Evolutionary conservation across 768 basidiomycete genomes (phyloP).

Genomic region (Daedaleopsis sinensis): DNA sequence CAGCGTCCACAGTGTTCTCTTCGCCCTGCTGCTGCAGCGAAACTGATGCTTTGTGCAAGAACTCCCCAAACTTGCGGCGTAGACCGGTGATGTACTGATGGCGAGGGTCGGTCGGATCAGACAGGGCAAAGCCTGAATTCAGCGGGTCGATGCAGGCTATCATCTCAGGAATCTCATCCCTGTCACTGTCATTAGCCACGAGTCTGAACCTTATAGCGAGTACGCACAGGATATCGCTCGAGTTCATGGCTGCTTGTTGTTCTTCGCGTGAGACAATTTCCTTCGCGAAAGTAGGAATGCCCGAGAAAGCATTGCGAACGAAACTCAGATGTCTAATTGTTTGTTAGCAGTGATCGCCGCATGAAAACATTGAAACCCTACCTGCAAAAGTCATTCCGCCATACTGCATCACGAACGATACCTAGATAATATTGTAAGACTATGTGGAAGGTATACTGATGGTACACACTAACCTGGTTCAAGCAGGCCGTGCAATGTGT

Average conservation of each 20-base stretch:
- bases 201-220: background rate
- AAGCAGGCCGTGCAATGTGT: constrained; percentile 57
- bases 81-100: constrained; percentile 62
- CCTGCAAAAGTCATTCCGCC: constrained; percentile 90
- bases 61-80: constrained; percentile 63
- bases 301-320: constrained; percentile 75
- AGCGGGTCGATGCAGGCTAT: constrained; percentile 65
- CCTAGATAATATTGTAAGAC: constrained; percentile 32
- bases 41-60: constrained; percentile 72
- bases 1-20: constrained; percentile 81
- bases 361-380: constrained; percentile 32
- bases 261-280: constrained; percentile 57
- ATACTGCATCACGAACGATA: constrained; percentile 55
- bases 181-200: constrained; percentile 27
- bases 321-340: constrained; percentile 61
- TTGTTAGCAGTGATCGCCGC: background rate
- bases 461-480: constrained; percentile 43
- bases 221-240: constrained; percentile 71
- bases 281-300: constrained; percentile 67
- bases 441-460: background rate
- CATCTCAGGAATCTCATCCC: constrained; percentile 79
- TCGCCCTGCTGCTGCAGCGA: constrained; percentile 73
- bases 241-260: constrained; percentile 42
- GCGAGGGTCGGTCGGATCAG: constrained; percentile 64
- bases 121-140: constrained; percentile 67